A percentile compares a stretch with the other conserved stretches of the same genome.
These are phyloP conservation scores for Candida maris DNA, from an alignment of 805 yeast genomes.

Conservation along the genomic window DNA sequence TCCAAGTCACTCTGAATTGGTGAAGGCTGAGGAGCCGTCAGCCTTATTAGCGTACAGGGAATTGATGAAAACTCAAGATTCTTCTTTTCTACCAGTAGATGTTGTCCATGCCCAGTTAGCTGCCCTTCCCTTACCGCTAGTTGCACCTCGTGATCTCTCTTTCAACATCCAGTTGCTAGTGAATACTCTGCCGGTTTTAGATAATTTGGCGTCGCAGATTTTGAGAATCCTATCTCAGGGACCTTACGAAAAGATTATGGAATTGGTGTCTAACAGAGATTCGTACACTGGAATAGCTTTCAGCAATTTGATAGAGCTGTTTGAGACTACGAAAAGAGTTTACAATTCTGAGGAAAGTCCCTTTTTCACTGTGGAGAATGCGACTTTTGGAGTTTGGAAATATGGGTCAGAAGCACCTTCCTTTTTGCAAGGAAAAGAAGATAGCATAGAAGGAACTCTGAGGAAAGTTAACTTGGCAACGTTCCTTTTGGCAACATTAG, in stretches of 20 bases:
- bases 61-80: slow-evolving; percentile 19
- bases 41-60: slow-evolving; percentile 27
- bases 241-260: slow-evolving; percentile 72
- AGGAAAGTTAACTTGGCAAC: slow-evolving; percentile 87
- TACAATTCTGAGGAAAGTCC: slow-evolving; percentile 68
- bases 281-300: slow-evolving; percentile 64
- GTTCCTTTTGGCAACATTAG: slow-evolving; percentile 81
- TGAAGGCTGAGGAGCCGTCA: slow-evolving; percentile 22
- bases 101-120: slow-evolving; percentile 48
- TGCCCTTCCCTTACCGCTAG: slow-evolving; percentile 55
- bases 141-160: slow-evolving; percentile 54
- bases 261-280: slow-evolving; percentile 61
- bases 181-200: slow-evolving; percentile 71
- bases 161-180: slow-evolving; percentile 61
- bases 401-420: slow-evolving; percentile 57
- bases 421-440: slow-evolving; percentile 57
- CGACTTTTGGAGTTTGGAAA: slow-evolving; percentile 70
- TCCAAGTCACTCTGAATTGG: slow-evolving; percentile 34
- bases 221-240: slow-evolving; percentile 67
- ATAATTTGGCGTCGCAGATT: slow-evolving; percentile 78
- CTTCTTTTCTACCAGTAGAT: slow-evolving; percentile 18
- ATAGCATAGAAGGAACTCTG: slow-evolving; percentile 58
- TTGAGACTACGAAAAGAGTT: slow-evolving; percentile 70
- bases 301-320: slow-evolving; percentile 65
- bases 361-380: slow-evolving; percentile 62